Conservation (phyloP, 495 filamentous ascomycete genomes). For the Xylaria intraflava region DNA sequence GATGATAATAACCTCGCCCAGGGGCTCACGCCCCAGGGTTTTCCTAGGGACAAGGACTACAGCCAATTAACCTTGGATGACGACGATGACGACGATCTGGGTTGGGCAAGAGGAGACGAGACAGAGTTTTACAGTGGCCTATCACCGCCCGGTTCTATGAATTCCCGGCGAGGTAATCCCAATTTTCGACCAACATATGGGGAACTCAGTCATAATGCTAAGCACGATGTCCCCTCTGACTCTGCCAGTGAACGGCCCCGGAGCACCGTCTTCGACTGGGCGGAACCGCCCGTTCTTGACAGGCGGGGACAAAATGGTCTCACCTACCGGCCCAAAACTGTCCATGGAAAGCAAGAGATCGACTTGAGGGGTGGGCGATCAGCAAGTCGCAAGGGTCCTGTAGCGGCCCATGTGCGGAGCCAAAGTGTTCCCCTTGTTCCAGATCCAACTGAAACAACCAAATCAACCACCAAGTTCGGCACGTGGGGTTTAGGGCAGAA, state of each 20-base stretch:
- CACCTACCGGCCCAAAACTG: constrained; percentile 71
- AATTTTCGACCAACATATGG: constrained; percentile 36
- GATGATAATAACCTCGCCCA: constrained; percentile 9
- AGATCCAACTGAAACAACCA: constrained; percentile 51
- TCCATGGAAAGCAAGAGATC: constrained; percentile 80
- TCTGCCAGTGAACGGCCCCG: constrained; percentile 41
- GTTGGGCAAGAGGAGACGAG: constrained; percentile 54
- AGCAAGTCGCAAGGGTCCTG: constrained; percentile 67
- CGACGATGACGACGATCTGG: constrained; percentile 57
- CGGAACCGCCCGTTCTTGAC: constrained; percentile 58
- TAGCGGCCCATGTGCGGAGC: constrained; percentile 75
- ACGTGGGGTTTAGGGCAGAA: constrained; percentile 85
- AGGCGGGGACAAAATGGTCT: constrained; percentile 47
- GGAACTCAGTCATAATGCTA: constrained; percentile 36
- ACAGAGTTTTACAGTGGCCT: constrained; percentile 43
- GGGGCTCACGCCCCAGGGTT: constrained; percentile 11
- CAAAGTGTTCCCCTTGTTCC: constrained; percentile 89
- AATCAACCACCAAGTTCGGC: constrained; percentile 69
- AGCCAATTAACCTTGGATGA: constrained; percentile 49
- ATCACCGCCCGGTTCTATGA: constrained; percentile 48
- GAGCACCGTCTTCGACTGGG: constrained; percentile 80
- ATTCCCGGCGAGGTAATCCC: constrained; percentile 41
- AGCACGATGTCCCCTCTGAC: constrained; percentile 25
- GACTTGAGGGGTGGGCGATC: constrained; percentile 67
- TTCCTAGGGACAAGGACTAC: constrained; percentile 33